These are phyloP conservation scores for Populus pruinosa DNA, from an alignment of 345 rosid genomes.

Conservation along the genomic window DNA sequence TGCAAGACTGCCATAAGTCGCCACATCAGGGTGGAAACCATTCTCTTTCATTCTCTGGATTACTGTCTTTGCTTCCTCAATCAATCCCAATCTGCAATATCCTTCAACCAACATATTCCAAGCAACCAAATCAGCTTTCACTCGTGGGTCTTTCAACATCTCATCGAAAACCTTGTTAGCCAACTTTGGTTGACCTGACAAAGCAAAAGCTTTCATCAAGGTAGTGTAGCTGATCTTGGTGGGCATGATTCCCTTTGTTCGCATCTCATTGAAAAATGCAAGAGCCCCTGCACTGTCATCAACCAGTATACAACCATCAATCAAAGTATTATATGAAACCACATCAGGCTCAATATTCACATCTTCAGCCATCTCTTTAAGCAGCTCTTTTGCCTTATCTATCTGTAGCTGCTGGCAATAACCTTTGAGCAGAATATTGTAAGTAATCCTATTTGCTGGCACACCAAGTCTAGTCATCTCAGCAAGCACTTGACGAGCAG, in stretches of 20 bases:
- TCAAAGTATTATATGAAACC: slow-evolving; percentile 75
- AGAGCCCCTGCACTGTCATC: slow-evolving; percentile 92
- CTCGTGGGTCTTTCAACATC: slow-evolving; percentile 74
- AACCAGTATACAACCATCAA: slow-evolving; percentile 80
- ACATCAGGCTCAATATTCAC: slow-evolving; percentile 75
- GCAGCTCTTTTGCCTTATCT: slow-evolving; percentile 67
- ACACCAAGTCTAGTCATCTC: slow-evolving; percentile 78
- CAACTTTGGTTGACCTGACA: slow-evolving; percentile 81
- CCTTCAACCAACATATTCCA: slow-evolving; percentile 95
- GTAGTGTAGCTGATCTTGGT: slow-evolving; percentile 93
- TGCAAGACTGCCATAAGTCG: slow-evolving; percentile 86
- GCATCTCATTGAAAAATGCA: slow-evolving; percentile 78
- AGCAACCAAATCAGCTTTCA: slow-evolving; percentile 77
- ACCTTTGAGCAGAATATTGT: slow-evolving; percentile 87
- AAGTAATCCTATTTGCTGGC: slow-evolving; percentile 81
- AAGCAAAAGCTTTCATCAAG: slow-evolving; percentile 92
- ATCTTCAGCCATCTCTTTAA: slow-evolving; percentile 60
- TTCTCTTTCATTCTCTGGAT: slow-evolving; percentile 66
- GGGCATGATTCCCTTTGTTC: slow-evolving; percentile 69
- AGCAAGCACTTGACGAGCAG: slow-evolving; percentile 70
- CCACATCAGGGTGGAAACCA: slow-evolving; percentile 66
- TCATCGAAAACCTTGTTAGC: slow-evolving; percentile 85
- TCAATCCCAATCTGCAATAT: slow-evolving; percentile 64
- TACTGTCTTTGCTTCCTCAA: slow-evolving; percentile 74
- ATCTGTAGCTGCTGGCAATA: slow-evolving; percentile 79